Evolutionary conservation across 2,329 filamentous ascomycete genomes (phyloP), one percentile per base, ranked within the genome.

Genomic region (Zasmidium cellare): DNA sequence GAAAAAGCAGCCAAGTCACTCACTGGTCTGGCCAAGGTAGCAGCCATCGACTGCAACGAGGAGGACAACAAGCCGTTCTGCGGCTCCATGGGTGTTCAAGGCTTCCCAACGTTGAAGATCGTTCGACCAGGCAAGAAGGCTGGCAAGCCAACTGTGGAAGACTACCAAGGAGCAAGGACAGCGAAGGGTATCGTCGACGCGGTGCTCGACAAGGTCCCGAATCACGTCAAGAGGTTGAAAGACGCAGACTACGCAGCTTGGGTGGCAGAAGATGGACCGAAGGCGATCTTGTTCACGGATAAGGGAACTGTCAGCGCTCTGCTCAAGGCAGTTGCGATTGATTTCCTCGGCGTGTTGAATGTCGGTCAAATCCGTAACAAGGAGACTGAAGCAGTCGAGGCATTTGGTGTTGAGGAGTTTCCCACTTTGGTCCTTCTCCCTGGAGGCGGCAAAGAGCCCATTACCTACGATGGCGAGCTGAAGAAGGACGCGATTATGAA

Each of bases 101-200:
- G 94, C 58, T 99, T 97, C 78, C 94, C 94, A 0, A 97, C 94
- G 0, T 81, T 99, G 64, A 99, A 99, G 82, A 93, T 96, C 49
- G 86, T 97, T 53, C 87, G 86, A 20, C 94, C 94, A 0, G 86
- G 89, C 63, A 91, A 91, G 78, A 96, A 92, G 76, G 77, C 83
- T 28, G 88, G 88, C 57, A 89, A 86, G 71, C 93, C 94, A 1
- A 82, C 85, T 2, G 86, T 97, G 7, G 92, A 97, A 74, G 92
- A 97, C 72, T 99, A 99, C 77, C 84, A 94, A 59, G 94, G 94
- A 14, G 80, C 85, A 12, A 86, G 94, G 60, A 88, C 83, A 3
- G 90, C 92, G n/a, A 92, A 91, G 70, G 90, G 79, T 55, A 97
- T 99, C 62, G 87, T 92, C 35, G 90, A 96, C 55, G 87, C 90